Conservation (phyloP, 805 yeast genomes). For the Lachancea quebecensis region DNA sequence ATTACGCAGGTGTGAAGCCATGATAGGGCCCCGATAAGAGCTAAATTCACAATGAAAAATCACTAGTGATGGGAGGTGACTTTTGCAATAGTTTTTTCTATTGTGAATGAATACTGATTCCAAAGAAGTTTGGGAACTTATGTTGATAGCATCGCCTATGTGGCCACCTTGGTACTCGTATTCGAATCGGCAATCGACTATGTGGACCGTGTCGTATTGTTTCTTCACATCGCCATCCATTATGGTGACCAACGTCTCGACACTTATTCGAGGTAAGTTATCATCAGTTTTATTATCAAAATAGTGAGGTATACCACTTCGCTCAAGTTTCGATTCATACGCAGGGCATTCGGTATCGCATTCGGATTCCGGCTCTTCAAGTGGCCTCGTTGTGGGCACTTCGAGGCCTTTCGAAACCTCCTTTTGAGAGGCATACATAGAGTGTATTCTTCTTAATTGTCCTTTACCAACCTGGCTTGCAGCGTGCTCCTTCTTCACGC, state of each 20-base stretch:
- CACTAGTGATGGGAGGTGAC: constrained; percentile 38
- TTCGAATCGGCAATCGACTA: constrained; percentile 87
- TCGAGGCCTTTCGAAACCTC: constrained; percentile 37
- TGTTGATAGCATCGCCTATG: constrained; percentile 72
- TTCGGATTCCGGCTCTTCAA: constrained; percentile 17
- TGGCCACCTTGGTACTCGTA: constrained; percentile 94
- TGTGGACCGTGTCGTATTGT: constrained; percentile 47
- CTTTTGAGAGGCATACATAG: constrained; percentile 58
- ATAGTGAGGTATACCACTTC: constrained; percentile 49
- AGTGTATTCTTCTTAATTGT: constrained; percentile 55
- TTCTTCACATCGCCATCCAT: constrained; percentile 34
- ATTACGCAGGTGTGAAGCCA: constrained; percentile 81
- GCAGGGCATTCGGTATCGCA: constrained; percentile 1
- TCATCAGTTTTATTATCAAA: constrained; percentile 40
- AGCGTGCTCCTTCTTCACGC: constrained; percentile 29
- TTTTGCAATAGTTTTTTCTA: constrained; percentile 4
- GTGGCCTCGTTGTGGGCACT: constrained; percentile 9
- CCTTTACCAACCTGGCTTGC: constrained; percentile 32
- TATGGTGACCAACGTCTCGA: constrained; percentile 37
- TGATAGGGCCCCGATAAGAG: constrained; percentile 85
- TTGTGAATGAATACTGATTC: constrained; percentile 46
- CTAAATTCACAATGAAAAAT: constrained; percentile 95
- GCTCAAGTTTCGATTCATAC: constrained; percentile 58
- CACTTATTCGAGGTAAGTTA: constrained; percentile 40
- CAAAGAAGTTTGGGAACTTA: constrained; percentile 61